These are phyloP conservation scores for Erigeron canadensis DNA, from an alignment of 129 eudicot genomes.

Conservation along the genomic window DNA sequence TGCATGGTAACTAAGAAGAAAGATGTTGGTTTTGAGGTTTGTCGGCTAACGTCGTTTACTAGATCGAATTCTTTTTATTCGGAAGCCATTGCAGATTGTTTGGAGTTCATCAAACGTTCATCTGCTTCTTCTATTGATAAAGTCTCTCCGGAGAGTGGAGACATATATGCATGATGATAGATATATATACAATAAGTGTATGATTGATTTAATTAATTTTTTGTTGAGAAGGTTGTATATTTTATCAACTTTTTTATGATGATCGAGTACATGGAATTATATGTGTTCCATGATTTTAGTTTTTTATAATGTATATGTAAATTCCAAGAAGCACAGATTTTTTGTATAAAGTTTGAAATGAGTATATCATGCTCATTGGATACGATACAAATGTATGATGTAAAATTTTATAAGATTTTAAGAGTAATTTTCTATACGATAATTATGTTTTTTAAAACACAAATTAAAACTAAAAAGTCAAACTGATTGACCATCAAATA, in stretches of 20 bases:
- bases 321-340: neutral
- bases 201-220: conserved; percentile 13
- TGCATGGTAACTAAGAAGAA: conserved; percentile 24
- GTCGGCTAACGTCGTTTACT: conserved; percentile 42
- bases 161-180: conserved; percentile 36
- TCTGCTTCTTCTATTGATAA: conserved; percentile 49
- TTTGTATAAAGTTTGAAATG: neutral
- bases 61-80: conserved; percentile 82
- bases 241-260: neutral
- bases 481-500: no score
- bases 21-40: conserved; percentile 2
- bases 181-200: neutral
- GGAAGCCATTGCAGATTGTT: conserved; percentile 91
- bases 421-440: neutral
- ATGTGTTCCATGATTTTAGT: neutral
- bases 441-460: no score
- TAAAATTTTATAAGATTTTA: neutral
- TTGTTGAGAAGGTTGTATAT: conserved; percentile 2
- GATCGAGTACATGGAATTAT: no score
- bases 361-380: neutral
- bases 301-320: conserved; percentile 13
- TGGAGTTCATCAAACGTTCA: conserved; percentile 81
- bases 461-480: no score
- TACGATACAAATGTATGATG: neutral
- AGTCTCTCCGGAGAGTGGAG: no score